Conservation (phyloP, 768 basidiomycete species). For the Fistulinella prunicolor region DNA sequence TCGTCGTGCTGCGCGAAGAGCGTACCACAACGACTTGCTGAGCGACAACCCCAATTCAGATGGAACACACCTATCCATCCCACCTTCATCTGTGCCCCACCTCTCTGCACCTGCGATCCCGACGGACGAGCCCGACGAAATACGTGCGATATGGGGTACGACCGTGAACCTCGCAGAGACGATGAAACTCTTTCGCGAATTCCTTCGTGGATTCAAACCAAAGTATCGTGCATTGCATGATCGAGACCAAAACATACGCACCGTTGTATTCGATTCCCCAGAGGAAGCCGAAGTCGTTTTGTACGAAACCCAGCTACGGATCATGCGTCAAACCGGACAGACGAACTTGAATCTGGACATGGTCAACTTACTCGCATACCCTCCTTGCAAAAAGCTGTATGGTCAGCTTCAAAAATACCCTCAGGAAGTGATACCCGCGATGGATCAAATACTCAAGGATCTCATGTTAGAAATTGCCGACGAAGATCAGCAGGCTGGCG, state of each 20-base stretch:
- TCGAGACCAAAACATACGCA: constrained; percentile 53
- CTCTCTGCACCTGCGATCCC: constrained; percentile 61
- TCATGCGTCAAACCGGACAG: constrained; percentile 90
- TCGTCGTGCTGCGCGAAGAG: constrained; percentile 17
- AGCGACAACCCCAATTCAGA: constrained; percentile 52
- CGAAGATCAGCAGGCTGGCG: constrained; percentile 65
- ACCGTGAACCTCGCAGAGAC: constrained; percentile 89
- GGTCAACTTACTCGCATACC: constrained; percentile 81
- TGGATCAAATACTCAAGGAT: constrained; percentile 96
- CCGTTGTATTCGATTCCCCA: constrained; percentile 51
- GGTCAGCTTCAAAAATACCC: constrained; percentile 88
- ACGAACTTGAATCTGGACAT: constrained; percentile 92
- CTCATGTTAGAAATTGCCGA: constrained; percentile 87
- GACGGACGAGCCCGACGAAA: constrained; percentile 76
- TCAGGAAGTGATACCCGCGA: constrained; percentile 94
- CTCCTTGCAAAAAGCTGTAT: constrained; percentile 78
- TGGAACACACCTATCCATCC: constrained; percentile 52
- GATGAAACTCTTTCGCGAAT: constrained; percentile 87
- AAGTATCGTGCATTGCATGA: constrained; percentile 82
- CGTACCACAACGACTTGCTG: constrained; percentile 20
- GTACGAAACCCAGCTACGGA: constrained; percentile 79
- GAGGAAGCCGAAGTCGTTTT: constrained; percentile 64
- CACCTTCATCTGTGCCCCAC: constrained; percentile 51
- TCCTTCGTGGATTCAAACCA: constrained; percentile 88
- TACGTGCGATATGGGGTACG: constrained; percentile 96